Evolutionary conservation across 2,329 filamentous ascomycete species (phyloP).

Genomic region (Magnaporthiopsis incrustans): DNA sequence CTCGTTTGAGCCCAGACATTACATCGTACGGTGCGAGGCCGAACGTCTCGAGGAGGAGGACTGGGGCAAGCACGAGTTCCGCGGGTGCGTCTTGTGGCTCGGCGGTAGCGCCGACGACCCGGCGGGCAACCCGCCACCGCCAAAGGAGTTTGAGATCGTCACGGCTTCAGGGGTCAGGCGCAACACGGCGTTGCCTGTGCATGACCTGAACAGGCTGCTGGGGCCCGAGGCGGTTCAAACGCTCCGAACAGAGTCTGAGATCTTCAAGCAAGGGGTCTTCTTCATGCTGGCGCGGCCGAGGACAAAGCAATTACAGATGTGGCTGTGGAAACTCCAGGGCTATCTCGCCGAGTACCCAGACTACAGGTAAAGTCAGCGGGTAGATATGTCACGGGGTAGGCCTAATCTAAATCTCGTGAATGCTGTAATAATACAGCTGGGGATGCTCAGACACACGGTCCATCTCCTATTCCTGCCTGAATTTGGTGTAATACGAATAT

Average conservation of each 20-base stretch:
- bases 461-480: too few relatives aligned
- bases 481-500: too few relatives aligned
- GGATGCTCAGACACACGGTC: too few relatives aligned
- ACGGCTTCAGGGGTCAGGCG: slow-evolving; percentile 27
- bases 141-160: slow-evolving; percentile 32
- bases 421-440: too few relatives aligned
- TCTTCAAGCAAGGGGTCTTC: slow-evolving; percentile 29
- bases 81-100: slow-evolving; percentile 40
- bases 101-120: slow-evolving; percentile 11
- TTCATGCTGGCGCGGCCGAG: slow-evolving; percentile 34
- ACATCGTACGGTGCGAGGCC: slow-evolving; percentile 29
- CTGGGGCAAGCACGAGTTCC: slow-evolving; percentile 31
- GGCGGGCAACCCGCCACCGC: slow-evolving; percentile 14
- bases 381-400: too few relatives aligned
- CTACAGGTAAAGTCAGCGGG: background rate
- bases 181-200: slow-evolving; percentile 36
- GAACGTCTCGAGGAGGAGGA: slow-evolving; percentile 12
- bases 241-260: slow-evolving; percentile 25
- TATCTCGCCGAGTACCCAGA: slow-evolving; percentile 23
- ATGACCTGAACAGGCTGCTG: slow-evolving; percentile 44
- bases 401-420: too few relatives aligned
- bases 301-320: slow-evolving; percentile 36
- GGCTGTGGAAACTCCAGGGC: slow-evolving; percentile 52
- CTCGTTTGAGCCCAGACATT: slow-evolving; percentile 21
- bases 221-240: slow-evolving; percentile 35